A percentile compares a stretch with the other conserved stretches of the same genome.
Evolutionary conservation across 768 basidiomycete species (phyloP).

Genomic region (Phallus indusiatus): DNA sequence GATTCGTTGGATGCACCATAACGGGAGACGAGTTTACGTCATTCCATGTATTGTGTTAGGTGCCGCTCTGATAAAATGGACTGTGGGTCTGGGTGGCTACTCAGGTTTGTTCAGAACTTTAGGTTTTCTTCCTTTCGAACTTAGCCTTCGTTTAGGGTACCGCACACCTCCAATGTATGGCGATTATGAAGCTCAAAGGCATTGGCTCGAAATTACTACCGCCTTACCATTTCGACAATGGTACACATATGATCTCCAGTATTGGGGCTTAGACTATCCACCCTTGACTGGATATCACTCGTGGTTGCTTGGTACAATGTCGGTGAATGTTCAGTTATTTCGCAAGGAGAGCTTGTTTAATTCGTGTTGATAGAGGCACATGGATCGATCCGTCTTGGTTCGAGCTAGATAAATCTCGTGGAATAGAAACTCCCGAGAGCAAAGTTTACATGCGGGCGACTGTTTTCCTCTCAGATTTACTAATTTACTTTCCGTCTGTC

Average conservation of each 20-base stretch:
- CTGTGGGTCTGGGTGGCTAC: constrained; percentile 67
- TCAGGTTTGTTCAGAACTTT: constrained; percentile 47
- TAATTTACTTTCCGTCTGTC: constrained; percentile 71
- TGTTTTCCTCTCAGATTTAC: constrained; percentile 56
- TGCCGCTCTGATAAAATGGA: constrained; percentile 53
- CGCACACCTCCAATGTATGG: constrained; percentile 76
- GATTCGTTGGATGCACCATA: constrained; percentile 75
- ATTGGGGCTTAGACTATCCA: constrained; percentile 96
- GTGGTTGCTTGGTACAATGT: constrained; percentile 75
- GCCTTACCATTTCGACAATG: constrained; percentile 68
- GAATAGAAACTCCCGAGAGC: constrained; percentile 55
- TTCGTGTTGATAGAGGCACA: constrained; percentile 31
- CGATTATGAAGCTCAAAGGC: constrained; percentile 89
- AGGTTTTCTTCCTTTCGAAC: not conserved
- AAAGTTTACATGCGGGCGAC: constrained; percentile 75
- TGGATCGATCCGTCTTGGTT: constrained; percentile 57
- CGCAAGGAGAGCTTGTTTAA: constrained; percentile 14
- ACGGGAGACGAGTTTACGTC: constrained; percentile 49
- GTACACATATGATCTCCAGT: constrained; percentile 83
- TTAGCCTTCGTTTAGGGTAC: constrained; percentile 37
- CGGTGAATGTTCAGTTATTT: constrained; percentile 17
- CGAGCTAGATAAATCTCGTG: constrained; percentile 56
- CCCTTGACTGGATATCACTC: constrained; percentile 87
- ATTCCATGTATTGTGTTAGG: constrained; percentile 45
- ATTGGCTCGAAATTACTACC: constrained; percentile 89